Evolutionary conservation across 345 rosid genomes (phyloP), one percentile per base, ranked within the genome.

Genomic region (Syzygium oleosum): DNA sequence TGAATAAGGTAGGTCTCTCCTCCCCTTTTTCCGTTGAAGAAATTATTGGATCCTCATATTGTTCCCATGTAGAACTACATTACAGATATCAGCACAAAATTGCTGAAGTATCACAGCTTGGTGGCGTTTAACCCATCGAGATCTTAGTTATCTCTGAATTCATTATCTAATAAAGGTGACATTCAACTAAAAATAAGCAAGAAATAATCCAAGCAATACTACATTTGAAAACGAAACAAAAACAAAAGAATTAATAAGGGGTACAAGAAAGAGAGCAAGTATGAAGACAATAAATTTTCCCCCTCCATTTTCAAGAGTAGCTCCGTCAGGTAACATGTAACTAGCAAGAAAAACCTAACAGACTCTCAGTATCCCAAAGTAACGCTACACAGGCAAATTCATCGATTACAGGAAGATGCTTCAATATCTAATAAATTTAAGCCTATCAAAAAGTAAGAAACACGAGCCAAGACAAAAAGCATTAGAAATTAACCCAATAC

Each of bases 401-500:
- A 51, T 84, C 17, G 11, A 15, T 46, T 84, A 46, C n/a, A 84
- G 59, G 46, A 84, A n/a, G 38, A 49, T 52, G 41, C 21, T n/a
- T 46, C 54, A n/a, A 49, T 52, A 84, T 51, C 86, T 55, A 29
- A 52, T 52, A n/a, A 12, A 83, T 8, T 63, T 6, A 38, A 73
- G 83, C 49, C 14, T 73, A 38, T 83, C 85, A 49, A 25, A 73
- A 23, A 7, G 5, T 38, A 73, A 38, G 49, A 29, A 31, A 56
- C 56, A 27, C 10, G 19, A 79, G 56, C 58, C 43, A 43, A 9
- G 51, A 41, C 73, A 1, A 29, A 16, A 51, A 1, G 5, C 84
- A 38, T 38, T 25, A 19, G 49, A 73, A 73, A 23, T 21, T 10
- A 73, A 73, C 14, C 25, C 83, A 73, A 38, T 73, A 94, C 98